A percentile compares a stretch with the other conserved stretches of the same genome.
phyloP scores from a whole-genome alignment of 2,329 filamentous ascomycete genomes.

The Daldinia sp. region DNA sequence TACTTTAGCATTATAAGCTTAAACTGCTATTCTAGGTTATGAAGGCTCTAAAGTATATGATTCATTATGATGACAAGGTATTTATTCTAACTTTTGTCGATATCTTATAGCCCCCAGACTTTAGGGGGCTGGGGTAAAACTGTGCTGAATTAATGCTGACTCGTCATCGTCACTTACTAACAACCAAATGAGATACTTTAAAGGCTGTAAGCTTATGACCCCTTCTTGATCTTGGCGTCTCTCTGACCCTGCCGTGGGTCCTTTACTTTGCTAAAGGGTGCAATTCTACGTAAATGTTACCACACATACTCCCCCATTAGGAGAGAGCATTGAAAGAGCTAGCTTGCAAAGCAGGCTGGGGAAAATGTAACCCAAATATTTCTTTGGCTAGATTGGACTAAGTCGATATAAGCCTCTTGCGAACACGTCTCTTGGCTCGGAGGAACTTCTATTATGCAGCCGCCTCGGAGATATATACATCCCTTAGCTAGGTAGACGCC shows the following conservation, averaged over 20 bases:
- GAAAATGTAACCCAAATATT: neutral
- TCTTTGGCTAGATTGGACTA: neutral
- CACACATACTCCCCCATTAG: neutral
- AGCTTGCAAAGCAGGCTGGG: neutral
- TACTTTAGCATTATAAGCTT: no score
- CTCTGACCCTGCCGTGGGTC: neutral
- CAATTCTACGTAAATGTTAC: neutral
- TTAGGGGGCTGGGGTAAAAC: no score
- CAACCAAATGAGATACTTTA: neutral
- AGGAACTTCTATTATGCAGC: neutral
- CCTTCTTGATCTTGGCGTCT: neutral
- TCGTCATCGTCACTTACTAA: neutral
- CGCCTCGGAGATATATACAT: neutral
- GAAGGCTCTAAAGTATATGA: no score
- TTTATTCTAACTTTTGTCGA: no score
- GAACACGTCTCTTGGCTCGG: neutral
- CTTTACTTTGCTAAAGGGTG: neutral
- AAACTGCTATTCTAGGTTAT: no score
- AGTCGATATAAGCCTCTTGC: neutral
- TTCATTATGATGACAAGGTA: no score
- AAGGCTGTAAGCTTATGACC: neutral
- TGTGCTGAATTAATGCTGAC: neutral
- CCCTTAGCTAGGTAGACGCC: no score
- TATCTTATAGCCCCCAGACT: no score
- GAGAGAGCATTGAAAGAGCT: neutral